Evolutionary conservation across 169 alveolate species (phyloP).

Genomic region (Neospora caninum): DNA sequence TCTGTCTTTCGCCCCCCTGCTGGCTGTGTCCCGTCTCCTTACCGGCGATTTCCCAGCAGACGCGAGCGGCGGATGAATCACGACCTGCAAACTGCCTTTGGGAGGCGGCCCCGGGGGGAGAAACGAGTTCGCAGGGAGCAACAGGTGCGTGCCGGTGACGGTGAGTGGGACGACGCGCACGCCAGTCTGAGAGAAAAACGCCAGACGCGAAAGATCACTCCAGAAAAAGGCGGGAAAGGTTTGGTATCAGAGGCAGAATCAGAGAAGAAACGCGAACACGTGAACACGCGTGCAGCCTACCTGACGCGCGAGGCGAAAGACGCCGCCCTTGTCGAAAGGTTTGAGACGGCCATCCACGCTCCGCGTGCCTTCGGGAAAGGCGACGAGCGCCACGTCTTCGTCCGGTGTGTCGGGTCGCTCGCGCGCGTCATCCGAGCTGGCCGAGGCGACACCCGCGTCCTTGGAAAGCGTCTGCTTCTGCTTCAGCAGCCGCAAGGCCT

Average conservation of each 20-base stretch:
- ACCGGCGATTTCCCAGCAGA: neutral
- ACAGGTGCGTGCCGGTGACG: neutral
- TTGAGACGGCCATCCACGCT: conserved; percentile 27
- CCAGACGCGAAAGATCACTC: too few species aligned
- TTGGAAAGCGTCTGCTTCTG: neutral
- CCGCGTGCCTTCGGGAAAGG: conserved; percentile 22
- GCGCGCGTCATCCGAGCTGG: neutral
- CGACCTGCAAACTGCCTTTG: neutral
- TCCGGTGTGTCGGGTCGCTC: neutral
- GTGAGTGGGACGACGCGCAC: conserved; percentile 13
- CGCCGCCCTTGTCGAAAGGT: conserved; percentile 41
- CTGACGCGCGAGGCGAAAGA: neutral
- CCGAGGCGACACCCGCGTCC: neutral
- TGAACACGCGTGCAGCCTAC: neutral
- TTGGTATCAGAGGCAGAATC: neutral
- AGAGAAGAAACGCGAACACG: neutral
- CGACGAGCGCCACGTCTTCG: conserved; percentile 13
- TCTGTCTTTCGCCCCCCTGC: too few species aligned
- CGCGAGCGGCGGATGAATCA: neutral
- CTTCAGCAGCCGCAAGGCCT: conserved; percentile 15
- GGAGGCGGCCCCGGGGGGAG: conserved; percentile 17
- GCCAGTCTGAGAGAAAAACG: neutral
- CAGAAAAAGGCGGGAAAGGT: neutral
- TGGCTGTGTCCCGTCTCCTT: neutral
- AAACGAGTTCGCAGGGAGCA: neutral